Conservation (phyloP, 2,329 filamentous ascomycete genomes). For the Cryphonectria carpinicola region DNA sequence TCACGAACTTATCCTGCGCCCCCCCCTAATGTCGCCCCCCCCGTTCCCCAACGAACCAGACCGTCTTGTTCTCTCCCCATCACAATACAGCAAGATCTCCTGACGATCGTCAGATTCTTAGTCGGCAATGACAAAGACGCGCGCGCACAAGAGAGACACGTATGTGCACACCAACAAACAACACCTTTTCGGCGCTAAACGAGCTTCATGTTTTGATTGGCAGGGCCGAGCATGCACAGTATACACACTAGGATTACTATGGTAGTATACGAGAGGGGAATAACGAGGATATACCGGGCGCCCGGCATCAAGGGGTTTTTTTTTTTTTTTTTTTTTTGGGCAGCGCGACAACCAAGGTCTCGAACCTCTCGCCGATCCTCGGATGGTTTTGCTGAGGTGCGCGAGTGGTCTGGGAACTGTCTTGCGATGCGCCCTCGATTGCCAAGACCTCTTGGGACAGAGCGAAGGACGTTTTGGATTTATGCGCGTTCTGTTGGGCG, state of each 20-base stretch:
- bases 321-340: too few species aligned
- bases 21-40: not conserved
- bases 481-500: not conserved
- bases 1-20: not conserved
- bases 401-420: not conserved
- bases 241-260: not conserved
- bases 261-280: not conserved
- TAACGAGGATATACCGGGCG: not conserved
- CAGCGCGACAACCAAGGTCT: not conserved
- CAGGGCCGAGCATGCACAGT: conserved; percentile 10
- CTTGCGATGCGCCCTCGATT: not conserved
- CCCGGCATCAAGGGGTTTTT: not conserved
- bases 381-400: not conserved
- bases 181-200: conserved; percentile 27
- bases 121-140: conserved; percentile 1
- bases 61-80: conserved; percentile 8
- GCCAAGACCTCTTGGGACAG: not conserved
- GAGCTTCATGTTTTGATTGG: conserved; percentile 27
- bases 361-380: conserved; percentile 9
- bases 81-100: conserved; percentile 21
- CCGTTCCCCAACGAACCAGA: not conserved
- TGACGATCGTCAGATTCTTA: conserved; percentile 29
- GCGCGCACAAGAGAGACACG: not conserved
- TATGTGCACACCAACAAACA: not conserved
- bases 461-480: not conserved